phyloP scores from a whole-genome alignment of 2,329 filamentous ascomycete genomes.

The Coniochaeta sp. region DNA sequence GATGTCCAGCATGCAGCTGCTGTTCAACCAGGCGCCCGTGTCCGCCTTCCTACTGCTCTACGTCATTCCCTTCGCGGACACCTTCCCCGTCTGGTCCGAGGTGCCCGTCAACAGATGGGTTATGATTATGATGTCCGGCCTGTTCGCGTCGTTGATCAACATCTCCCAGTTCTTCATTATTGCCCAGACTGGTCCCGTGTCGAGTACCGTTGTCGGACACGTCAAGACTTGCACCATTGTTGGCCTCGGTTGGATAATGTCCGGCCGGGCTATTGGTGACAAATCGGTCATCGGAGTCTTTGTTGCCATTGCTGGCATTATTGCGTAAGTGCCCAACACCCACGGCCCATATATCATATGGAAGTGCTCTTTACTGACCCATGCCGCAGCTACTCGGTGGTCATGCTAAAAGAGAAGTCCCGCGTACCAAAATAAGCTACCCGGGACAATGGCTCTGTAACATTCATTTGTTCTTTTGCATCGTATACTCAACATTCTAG shows the following conservation, averaged over 20 bases:
- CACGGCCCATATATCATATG: too few relatives aligned
- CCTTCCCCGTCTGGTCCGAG: slow-evolving; percentile 48
- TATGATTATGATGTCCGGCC: slow-evolving; percentile 54
- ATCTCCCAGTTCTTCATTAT: slow-evolving; percentile 58
- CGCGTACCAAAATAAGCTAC: slow-evolving; percentile 2
- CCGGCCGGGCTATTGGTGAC: slow-evolving; percentile 48
- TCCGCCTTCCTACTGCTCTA: slow-evolving; percentile 57
- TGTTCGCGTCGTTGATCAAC: slow-evolving; percentile 59
- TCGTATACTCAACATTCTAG: neutral
- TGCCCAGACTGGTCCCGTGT: slow-evolving; percentile 54
- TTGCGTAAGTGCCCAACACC: slow-evolving; percentile 46
- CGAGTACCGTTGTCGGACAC: slow-evolving; percentile 59
- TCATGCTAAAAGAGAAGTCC: slow-evolving; percentile 20
- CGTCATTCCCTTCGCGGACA: slow-evolving; percentile 59
- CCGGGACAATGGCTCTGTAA: neutral
- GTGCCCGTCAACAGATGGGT: slow-evolving; percentile 46
- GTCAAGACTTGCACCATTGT: slow-evolving; percentile 61
- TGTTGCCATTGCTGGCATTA: slow-evolving; percentile 49
- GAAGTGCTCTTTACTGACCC: slow-evolving; percentile 5
- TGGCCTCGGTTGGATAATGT: slow-evolving; percentile 53
- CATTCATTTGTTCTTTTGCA: neutral
- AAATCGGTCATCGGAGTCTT: slow-evolving; percentile 48
- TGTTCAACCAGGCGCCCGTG: slow-evolving; percentile 61
- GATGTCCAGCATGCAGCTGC: slow-evolving; percentile 62
- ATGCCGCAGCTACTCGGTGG: slow-evolving; percentile 20